phyloP scores from a whole-genome alignment of 768 basidiomycete genomes.

The Coprinopsis cinerea region DNA sequence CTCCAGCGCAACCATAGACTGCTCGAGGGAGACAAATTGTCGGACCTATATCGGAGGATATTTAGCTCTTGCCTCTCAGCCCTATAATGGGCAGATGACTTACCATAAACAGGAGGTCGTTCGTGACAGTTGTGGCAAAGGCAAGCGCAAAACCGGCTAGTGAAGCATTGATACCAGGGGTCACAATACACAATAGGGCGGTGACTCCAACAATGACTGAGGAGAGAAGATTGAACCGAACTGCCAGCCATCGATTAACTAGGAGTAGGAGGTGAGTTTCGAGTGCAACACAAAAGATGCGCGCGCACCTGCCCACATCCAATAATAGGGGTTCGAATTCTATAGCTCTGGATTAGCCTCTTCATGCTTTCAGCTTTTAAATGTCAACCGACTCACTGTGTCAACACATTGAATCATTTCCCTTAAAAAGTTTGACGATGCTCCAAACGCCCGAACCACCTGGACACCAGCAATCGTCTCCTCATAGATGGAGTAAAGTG shows the following conservation, averaged over 20 bases:
- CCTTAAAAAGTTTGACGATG: conserved; percentile 77
- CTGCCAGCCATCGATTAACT: conserved; percentile 90
- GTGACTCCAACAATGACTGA: conserved; percentile 65
- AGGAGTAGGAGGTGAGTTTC: conserved; percentile 2
- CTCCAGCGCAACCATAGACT: conserved; percentile 88
- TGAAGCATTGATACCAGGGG: conserved; percentile 71
- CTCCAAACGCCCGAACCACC: conserved; percentile 77
- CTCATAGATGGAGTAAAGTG: conserved; percentile 39
- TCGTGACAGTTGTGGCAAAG: conserved; percentile 72
- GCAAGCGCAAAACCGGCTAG: conserved; percentile 83
- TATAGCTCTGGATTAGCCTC: conserved; percentile 13
- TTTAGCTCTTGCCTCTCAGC: not conserved
- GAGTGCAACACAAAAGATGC: not conserved
- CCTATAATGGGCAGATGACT: not conserved
- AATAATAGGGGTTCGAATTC: conserved; percentile 73
- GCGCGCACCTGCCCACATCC: conserved; percentile 79
- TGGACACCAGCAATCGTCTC: conserved; percentile 39
- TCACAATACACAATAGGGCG: conserved; percentile 57
- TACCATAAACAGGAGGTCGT: conserved; percentile 65
- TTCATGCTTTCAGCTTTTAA: conserved; percentile 2
- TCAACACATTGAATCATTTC: conserved; percentile 82
- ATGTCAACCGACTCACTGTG: conserved; percentile 43
- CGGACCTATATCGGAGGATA: conserved; percentile 40
- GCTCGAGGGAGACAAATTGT: conserved; percentile 82
- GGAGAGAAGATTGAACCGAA: conserved; percentile 81